A percentile compares a stretch with the other conserved stretches of the same genome.
Evolutionary conservation across 805 yeast genomes (phyloP).

Genomic region (Jamesozyma rosinii): DNA sequence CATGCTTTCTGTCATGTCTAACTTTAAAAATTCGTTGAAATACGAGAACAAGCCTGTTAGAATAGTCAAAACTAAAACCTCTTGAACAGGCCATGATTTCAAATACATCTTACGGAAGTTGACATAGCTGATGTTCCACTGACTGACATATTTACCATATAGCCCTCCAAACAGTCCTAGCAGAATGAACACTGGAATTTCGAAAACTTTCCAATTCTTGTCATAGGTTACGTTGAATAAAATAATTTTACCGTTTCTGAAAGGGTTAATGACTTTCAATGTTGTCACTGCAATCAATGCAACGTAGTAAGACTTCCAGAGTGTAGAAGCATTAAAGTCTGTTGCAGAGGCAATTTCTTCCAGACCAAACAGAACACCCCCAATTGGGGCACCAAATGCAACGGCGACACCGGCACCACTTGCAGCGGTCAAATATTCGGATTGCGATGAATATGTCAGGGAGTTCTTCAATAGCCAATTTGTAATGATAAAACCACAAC

Average conservation of each 20-base stretch:
- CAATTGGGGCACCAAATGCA: slow-evolving; percentile 94
- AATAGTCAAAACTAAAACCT: slow-evolving; percentile 56
- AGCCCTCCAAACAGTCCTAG: slow-evolving; percentile 88
- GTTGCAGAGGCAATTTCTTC: slow-evolving; percentile 74
- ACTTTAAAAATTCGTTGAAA: slow-evolving; percentile 66
- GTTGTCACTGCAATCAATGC: slow-evolving; percentile 80
- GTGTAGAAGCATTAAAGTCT: slow-evolving; percentile 61
- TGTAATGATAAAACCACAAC: slow-evolving; percentile 81
- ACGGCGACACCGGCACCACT: slow-evolving; percentile 98
- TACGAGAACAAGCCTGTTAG: slow-evolving; percentile 72
- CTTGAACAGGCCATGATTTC: slow-evolving; percentile 41
- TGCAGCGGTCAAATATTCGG: slow-evolving; percentile 63
- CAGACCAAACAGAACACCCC: slow-evolving; percentile 86
- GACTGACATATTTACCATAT: slow-evolving; percentile 71
- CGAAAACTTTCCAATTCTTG: slow-evolving; percentile 77
- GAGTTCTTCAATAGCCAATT: slow-evolving; percentile 37
- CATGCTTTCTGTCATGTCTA: slow-evolving; percentile 96
- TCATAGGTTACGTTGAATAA: slow-evolving; percentile 86
- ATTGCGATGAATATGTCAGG: slow-evolving; percentile 25
- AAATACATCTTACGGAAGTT: slow-evolving; percentile 68
- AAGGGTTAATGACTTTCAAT: slow-evolving; percentile 76
- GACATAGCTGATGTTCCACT: slow-evolving; percentile 66
- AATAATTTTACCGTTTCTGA: slow-evolving; percentile 88
- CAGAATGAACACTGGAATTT: slow-evolving; percentile 67
- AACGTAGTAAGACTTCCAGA: slow-evolving; percentile 89